Evolutionary conservation across 108 stramenopile species (phyloP).

Genomic region (Fistulifera pelliculosa): DNA sequence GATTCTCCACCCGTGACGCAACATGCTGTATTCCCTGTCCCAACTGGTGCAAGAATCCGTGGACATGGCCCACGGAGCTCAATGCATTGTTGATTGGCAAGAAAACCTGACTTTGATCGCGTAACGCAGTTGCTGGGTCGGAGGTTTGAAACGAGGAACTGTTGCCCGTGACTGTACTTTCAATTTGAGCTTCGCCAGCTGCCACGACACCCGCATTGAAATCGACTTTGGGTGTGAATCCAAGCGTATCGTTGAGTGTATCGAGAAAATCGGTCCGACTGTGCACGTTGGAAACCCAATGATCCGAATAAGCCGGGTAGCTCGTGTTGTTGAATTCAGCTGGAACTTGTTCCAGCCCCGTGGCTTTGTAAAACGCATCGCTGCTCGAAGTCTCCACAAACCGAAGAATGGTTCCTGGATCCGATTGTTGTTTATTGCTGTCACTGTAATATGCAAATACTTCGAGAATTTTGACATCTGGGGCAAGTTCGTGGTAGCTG

Average conservation of each 20-base stretch:
- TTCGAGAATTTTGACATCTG: constrained; percentile 45
- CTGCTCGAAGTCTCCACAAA: constrained; percentile 41
- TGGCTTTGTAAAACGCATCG: constrained; percentile 24
- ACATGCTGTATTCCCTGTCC: constrained; percentile 88
- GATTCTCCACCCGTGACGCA: constrained; percentile 71
- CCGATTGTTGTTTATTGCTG: constrained; percentile 11
- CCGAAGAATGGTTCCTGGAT: constrained; percentile 68
- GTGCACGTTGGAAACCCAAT: constrained; percentile 73
- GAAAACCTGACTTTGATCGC: constrained; percentile 81
- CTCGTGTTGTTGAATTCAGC: constrained; percentile 50
- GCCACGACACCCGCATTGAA: constrained; percentile 90
- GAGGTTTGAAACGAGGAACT: constrained; percentile 23
- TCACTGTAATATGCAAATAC: constrained; percentile 73
- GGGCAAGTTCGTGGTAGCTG: constrained; percentile 15
- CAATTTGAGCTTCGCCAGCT: constrained; percentile 87
- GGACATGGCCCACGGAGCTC: constrained; percentile 81
- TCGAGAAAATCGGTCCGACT: constrained; percentile 70
- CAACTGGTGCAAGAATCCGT: constrained; percentile 73
- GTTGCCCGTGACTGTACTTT: constrained; percentile 84
- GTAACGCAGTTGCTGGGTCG: constrained; percentile 38
- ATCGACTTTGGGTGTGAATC: constrained; percentile 72
- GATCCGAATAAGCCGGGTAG: constrained; percentile 73
- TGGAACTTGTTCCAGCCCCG: constrained; percentile 47
- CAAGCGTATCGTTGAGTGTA: constrained; percentile 69
- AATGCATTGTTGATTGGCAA: constrained; percentile 89